phyloP scores from a whole-genome alignment of 495 filamentous ascomycete genomes.

The Tuber indicum region DNA sequence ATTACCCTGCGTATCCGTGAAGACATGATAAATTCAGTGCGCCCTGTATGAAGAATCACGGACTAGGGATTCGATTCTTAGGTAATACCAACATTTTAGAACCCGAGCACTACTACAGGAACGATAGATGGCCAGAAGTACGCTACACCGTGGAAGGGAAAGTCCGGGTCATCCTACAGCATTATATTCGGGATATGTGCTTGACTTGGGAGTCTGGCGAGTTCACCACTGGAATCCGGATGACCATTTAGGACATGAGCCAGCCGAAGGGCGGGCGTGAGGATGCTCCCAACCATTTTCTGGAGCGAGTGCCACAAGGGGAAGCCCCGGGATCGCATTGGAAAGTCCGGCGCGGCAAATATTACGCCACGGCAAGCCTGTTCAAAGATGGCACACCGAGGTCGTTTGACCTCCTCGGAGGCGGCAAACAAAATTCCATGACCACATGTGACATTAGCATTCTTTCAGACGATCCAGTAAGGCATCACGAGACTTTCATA shows the following conservation, averaged over 20 bases:
- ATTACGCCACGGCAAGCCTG: background rate
- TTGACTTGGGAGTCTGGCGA: background rate
- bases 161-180: background rate
- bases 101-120: background rate
- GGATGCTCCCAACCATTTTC: background rate
- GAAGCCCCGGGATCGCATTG: background rate
- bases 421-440: background rate
- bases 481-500: background rate
- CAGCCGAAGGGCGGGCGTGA: background rate
- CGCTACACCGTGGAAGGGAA: background rate
- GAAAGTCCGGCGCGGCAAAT: background rate
- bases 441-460: background rate
- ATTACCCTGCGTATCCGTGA: background rate
- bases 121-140: background rate
- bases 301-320: background rate
- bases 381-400: background rate
- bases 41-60: background rate
- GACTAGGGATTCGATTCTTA: background rate
- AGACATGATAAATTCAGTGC: constrained; percentile 2
- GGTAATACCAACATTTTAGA: background rate
- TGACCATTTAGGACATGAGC: background rate
- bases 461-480: background rate
- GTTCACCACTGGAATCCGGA: background rate
- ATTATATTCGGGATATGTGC: background rate
- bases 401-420: background rate